Evolutionary conservation across 108 stramenopile species (phyloP), one percentile per base, ranked within the genome.

Genomic region (Nitzschia inconspicua): DNA sequence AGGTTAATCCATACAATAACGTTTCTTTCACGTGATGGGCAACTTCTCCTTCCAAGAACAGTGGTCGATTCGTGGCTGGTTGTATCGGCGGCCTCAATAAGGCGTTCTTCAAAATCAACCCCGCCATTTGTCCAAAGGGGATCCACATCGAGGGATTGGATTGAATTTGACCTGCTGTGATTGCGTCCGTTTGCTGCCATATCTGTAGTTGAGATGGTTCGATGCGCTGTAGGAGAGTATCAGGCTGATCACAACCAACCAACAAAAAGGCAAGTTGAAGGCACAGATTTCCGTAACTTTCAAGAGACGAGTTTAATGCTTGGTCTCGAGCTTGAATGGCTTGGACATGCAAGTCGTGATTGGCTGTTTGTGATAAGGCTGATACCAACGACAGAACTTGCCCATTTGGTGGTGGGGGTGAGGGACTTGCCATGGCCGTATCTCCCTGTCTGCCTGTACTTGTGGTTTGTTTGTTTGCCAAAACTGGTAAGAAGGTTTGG

Each of bases 41-140:
- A 27, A 42, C 8, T 30, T 44, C 44, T 39, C 11, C 16, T 59
- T 61, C 20, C 53, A 60, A 16, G 36, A 54, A 48, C 52, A 66
- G 39, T 43, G 70, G 3, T 29, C 31, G 29, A 0, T 22, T 47
- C 14, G 30, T 0, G 4, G 19, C 24, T 34, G 11, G 31, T 35
- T 31, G 62, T 2, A 74, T 66, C 1, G 88, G 88, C 1, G 89
- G 90, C 18, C 78, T 42, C 1, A 86, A 51, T 25, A 92, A 36
- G 0, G 86, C 90, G 51, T 95, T 92, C 60, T 95, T 95, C 19
- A 95, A 66, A 43, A 93, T 67, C 31, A 95, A 63, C 29, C 92
- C 95, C 13, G 88, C 90, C 85, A 92, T 88, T 83, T 94, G 90
- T 32, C 95, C 88, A 44, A 95, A 74, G 23, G 69, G 75, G 44